Percentiles rank a stretch among this genome's conserved stretches.
phyloP scores from a whole-genome alignment of 805 yeast species.

The Maudiozyma pseudohumilis region DNA sequence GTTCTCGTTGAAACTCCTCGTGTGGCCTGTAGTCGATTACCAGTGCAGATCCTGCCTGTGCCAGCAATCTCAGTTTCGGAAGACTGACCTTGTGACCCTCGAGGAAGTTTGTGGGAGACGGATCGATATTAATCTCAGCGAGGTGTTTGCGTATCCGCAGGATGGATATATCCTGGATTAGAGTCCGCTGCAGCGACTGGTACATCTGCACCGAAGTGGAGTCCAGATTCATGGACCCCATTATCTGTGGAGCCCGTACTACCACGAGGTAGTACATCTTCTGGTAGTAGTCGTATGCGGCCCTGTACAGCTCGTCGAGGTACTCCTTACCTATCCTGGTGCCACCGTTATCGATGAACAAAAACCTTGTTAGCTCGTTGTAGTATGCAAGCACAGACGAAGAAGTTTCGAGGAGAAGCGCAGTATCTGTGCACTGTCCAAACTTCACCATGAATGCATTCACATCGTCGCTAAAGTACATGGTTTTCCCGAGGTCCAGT shows the following conservation, averaged over 20 bases:
- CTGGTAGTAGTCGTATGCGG: slow-evolving; percentile 2
- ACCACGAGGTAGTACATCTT: background rate
- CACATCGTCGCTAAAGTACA: background rate
- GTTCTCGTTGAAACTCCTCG: background rate
- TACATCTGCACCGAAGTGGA: background rate
- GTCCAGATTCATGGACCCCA: no score
- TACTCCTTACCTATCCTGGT: background rate
- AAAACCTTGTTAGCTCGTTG: background rate
- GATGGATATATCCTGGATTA: background rate
- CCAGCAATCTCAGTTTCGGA: background rate
- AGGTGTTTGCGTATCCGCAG: background rate
- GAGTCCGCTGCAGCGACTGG: background rate
- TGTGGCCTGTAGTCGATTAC: background rate
- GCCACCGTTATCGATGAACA: background rate
- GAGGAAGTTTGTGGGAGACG: background rate
- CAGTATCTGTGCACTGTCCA: background rate
- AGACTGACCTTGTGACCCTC: background rate
- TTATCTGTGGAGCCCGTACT: background rate
- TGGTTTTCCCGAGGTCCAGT: no score
- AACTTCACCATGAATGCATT: background rate
- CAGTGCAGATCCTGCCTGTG: background rate
- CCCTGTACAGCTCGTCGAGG: background rate
- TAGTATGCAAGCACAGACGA: background rate
- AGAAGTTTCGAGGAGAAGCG: background rate
- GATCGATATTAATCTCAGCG: no score